A percentile compares a stretch with the other conserved stretches of the same genome.
Conservation (phyloP, 768 basidiomycete species). For the Pseudohyphozyma bogoriensis region DNA sequence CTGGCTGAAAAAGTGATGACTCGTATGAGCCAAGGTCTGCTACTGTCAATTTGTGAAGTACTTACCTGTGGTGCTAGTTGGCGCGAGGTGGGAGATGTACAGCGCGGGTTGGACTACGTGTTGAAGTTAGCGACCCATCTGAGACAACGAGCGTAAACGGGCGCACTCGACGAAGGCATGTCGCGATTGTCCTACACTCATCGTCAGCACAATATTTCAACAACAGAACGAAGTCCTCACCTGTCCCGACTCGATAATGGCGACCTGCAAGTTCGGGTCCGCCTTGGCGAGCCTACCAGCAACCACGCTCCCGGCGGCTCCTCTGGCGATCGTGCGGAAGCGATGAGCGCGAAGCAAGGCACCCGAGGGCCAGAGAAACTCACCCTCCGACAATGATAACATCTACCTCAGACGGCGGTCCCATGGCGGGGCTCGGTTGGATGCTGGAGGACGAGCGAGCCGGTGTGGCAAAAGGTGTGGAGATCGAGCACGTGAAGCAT, state of each 20-base stretch:
- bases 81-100: conserved; percentile 46
- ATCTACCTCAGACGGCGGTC: background rate
- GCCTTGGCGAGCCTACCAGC: conserved; percentile 61
- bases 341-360: background rate
- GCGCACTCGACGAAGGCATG: conserved; percentile 27
- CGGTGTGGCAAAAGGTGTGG: conserved; percentile 6
- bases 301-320: conserved; percentile 49
- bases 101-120: background rate
- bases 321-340: background rate
- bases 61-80: conserved; percentile 55
- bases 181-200: conserved; percentile 39
- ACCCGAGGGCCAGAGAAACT: background rate
- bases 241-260: conserved; percentile 53
- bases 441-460: background rate
- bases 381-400: conserved; percentile 14
- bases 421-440: background rate
- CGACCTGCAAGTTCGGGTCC: conserved; percentile 61
- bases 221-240: background rate
- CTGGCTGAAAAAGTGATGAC: too few species aligned
- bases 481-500: too few species aligned
- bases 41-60: too few species aligned
- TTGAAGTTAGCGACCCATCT: conserved; percentile 39
- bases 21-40: too few species aligned
- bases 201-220: too few species aligned
- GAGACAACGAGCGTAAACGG: background rate